Base-by-base conservation (phyloP, 257 asterid genomes). In the Ophiorrhiza pumila region DNA sequence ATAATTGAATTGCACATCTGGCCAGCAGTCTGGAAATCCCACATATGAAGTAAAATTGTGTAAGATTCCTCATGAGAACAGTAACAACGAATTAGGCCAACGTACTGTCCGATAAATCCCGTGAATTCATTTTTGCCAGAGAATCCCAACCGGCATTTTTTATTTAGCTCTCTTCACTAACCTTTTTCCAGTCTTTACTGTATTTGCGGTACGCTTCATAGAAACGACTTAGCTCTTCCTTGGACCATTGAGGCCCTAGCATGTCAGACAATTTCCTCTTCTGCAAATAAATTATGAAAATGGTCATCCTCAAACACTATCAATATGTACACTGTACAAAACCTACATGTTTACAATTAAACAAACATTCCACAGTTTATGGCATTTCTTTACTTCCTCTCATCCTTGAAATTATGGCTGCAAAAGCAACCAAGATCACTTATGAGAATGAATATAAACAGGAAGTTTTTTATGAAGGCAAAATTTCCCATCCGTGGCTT, bases 101-200 rank as follows among this genome's bases (percentile, higher is more conserved):
- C 15, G 46, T 23, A 56, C 42, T 50, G n/a, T 69, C 49, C 49
- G 32, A 20, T 20, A 8, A 29, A 35, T 70, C 46, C 34, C 32
- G 2, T 17, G 23, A 66, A 61, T 74, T 37, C 53, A n/a, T n/a
- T 17, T 35, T 23, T 4, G 5, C 42, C 60, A 69, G 11, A 69
- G 17, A 22, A 37, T 34, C 45, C 17, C 45, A 62, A 71, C 20
- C 35, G 39, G 31, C 15, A 10, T 46, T 34, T 20, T 43, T 7
- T 39, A 12, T 23, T 15, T 31, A 27, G 22, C 5, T 15, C 66
- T 69, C 43, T 62, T 72, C 72, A 81, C 96, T 69, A 29, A 93
- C 97, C 98, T 93, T 93, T 81, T 89, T 91, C 96, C 96, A 93
- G 57, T 93, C 92, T 85, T 84, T 87, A 67, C 93, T 91, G 77